Conservation (phyloP, 1,284 basidiomycete genomes). For the Mycena sp. region DNA sequence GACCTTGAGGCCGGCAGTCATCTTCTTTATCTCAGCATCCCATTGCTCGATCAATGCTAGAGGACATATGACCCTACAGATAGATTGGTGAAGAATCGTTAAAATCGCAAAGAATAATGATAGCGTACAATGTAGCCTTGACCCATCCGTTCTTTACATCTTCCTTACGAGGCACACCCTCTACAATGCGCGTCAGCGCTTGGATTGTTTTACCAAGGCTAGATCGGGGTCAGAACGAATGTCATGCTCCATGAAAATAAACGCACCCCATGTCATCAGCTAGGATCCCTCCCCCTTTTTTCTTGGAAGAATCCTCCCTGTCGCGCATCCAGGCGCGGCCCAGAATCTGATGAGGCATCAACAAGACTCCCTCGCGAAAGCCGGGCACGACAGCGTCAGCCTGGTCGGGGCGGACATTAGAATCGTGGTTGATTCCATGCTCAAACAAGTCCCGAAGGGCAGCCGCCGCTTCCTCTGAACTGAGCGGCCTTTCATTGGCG, state of each 20-base stretch:
- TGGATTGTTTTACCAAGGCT: slow-evolving; percentile 95
- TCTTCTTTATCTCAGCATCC: slow-evolving; percentile 86
- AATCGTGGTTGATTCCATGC: background rate
- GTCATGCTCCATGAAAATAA: background rate
- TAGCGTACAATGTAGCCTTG: slow-evolving; percentile 75
- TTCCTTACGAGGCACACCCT: slow-evolving; percentile 71
- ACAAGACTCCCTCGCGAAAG: slow-evolving; percentile 72
- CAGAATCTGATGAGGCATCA: slow-evolving; percentile 82
- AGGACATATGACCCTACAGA: slow-evolving; percentile 81
- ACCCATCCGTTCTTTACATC: slow-evolving; percentile 78
- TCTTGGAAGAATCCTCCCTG: slow-evolving; percentile 73
- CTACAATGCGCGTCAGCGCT: slow-evolving; percentile 82
- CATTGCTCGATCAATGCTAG: slow-evolving; percentile 91
- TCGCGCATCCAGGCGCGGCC: slow-evolving; percentile 90
- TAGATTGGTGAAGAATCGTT: background rate
- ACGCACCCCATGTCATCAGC: slow-evolving; percentile 91
- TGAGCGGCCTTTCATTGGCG: background rate
- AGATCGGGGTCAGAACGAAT: no score
- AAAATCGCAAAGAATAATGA: slow-evolving; percentile 2
- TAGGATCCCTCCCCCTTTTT: slow-evolving; percentile 86
- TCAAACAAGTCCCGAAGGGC: slow-evolving; percentile 13
- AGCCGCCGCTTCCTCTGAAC: background rate
- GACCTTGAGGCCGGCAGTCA: slow-evolving; percentile 76
- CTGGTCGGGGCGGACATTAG: slow-evolving; percentile 35
- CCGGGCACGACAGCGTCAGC: slow-evolving; percentile 76